Percentiles rank a stretch among this genome's conserved stretches.
phyloP scores from a whole-genome alignment of 805 yeast species.

The Candida michaelii region DNA sequence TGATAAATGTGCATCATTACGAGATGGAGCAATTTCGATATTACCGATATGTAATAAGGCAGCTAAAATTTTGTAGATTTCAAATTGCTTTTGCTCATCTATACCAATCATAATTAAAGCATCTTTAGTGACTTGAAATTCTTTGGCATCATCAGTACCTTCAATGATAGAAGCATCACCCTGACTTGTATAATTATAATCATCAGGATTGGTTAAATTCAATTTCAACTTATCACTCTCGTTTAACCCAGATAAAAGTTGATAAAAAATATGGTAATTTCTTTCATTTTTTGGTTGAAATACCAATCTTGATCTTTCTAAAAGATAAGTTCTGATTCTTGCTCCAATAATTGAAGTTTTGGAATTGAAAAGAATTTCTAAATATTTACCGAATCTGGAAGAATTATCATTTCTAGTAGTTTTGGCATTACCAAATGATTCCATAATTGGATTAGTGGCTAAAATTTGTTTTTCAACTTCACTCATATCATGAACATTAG shows the following conservation, averaged over 20 bases:
- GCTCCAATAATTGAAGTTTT: conserved; percentile 88
- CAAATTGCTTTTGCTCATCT: conserved; percentile 52
- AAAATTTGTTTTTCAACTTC: conserved; percentile 90
- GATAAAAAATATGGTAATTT: conserved; percentile 94
- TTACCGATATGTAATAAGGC: conserved; percentile 93
- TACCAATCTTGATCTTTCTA: conserved; percentile 92
- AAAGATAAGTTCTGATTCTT: conserved; percentile 83
- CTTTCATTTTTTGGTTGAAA: conserved; percentile 91
- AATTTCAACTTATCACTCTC: conserved; percentile 55
- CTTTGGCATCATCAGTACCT: conserved; percentile 80
- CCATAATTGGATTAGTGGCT: conserved; percentile 97
- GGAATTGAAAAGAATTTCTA: conserved; percentile 83
- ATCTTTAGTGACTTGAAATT: conserved; percentile 70
- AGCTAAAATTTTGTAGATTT: conserved; percentile 77
- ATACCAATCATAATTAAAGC: conserved; percentile 84
- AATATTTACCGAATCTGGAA: conserved; percentile 94
- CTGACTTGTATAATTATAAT: conserved; percentile 81
- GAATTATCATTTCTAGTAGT: conserved; percentile 97
- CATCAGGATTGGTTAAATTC: conserved; percentile 62
- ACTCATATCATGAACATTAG: conserved; percentile 64
- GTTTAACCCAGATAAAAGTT: conserved; percentile 72
- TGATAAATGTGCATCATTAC: conserved; percentile 77
- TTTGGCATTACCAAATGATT: conserved; percentile 97
- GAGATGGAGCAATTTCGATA: conserved; percentile 78
- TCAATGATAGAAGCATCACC: conserved; percentile 75